Evolutionary conservation across 169 alveolate species (phyloP).

Genomic region (Amoebophrya sp.): DNA sequence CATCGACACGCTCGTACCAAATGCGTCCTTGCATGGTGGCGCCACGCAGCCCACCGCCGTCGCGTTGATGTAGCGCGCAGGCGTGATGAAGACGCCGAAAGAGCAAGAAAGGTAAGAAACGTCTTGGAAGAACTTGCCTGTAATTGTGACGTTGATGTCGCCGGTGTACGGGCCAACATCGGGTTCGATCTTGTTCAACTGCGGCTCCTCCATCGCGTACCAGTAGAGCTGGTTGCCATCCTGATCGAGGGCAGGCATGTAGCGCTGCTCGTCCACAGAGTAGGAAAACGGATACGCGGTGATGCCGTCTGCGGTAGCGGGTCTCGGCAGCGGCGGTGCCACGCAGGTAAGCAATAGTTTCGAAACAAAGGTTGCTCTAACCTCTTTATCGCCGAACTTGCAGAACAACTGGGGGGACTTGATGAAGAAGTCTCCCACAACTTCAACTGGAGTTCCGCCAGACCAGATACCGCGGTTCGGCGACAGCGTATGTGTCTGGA

Average conservation of each 20-base stretch:
- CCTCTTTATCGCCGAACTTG: constrained; percentile 24
- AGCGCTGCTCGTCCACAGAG: constrained; percentile 24
- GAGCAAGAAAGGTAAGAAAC: neutral
- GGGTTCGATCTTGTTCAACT: neutral
- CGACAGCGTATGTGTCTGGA: neutral
- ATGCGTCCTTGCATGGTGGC: constrained; percentile 31
- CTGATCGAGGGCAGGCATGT: constrained; percentile 18
- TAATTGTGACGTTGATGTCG: neutral
- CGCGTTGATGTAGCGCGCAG: neutral
- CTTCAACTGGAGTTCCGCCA: constrained; percentile 5
- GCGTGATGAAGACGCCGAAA: neutral
- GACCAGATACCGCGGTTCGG: constrained; percentile 29
- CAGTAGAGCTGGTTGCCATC: constrained; percentile 15
- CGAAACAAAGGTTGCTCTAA: neutral
- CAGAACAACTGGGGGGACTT: constrained; percentile 32
- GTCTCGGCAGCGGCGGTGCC: constrained; percentile 14
- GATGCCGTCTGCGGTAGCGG: neutral
- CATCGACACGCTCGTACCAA: neutral
- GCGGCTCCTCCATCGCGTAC: constrained; percentile 20
- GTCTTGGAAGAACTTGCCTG: neutral
- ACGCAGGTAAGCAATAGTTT: constrained; percentile 15
- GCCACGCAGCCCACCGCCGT: constrained; percentile 28
- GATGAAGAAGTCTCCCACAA: constrained; percentile 19
- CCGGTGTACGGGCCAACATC: constrained; percentile 8
- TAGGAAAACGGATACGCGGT: constrained; percentile 27